Percentiles rank a stretch among this genome's conserved stretches.
Conservation (phyloP, 1,284 basidiomycete genomes). For the Sanghuangporus baumii region DNA sequence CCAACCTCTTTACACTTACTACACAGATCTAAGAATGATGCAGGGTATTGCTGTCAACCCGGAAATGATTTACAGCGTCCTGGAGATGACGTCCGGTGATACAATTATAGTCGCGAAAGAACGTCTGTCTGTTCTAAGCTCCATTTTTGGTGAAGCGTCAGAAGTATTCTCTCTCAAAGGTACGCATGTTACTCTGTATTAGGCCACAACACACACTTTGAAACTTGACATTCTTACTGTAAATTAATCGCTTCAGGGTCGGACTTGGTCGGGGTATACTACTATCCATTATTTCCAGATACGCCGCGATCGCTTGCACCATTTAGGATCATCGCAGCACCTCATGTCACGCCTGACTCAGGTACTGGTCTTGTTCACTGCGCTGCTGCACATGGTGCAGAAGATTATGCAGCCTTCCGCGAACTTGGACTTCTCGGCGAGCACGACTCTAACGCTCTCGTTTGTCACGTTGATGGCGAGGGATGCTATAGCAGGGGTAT, state of each 20-base stretch:
- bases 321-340: slow-evolving; percentile 44
- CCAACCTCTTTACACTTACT: not conserved
- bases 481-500: slow-evolving; percentile 68
- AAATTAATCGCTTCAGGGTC: slow-evolving; percentile 37
- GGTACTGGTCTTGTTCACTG: slow-evolving; percentile 98
- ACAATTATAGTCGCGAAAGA: slow-evolving; percentile 69
- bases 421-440: slow-evolving; percentile 34
- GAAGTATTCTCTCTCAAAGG: slow-evolving; percentile 49
- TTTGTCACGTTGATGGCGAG: slow-evolving; percentile 79
- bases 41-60: slow-evolving; percentile 85
- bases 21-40: not conserved
- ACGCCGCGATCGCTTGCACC: slow-evolving; percentile 21
- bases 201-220: too few relatives aligned
- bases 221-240: not conserved
- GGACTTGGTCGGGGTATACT: slow-evolving; percentile 60
- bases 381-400: slow-evolving; percentile 91
- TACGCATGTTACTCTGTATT: slow-evolving; percentile 20
- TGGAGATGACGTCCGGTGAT: slow-evolving; percentile 33
- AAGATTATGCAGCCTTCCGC: slow-evolving; percentile 82
- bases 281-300: slow-evolving; percentile 62
- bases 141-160: slow-evolving; percentile 47
- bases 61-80: slow-evolving; percentile 67
- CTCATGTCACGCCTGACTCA: slow-evolving; percentile 80
- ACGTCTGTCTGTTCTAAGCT: slow-evolving; percentile 43
- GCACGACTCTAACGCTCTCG: slow-evolving; percentile 34